A percentile compares a stretch with the other conserved stretches of the same genome.
Evolutionary conservation across 2,329 filamentous ascomycete species (phyloP).

Genomic region (Septoria linicola): DNA sequence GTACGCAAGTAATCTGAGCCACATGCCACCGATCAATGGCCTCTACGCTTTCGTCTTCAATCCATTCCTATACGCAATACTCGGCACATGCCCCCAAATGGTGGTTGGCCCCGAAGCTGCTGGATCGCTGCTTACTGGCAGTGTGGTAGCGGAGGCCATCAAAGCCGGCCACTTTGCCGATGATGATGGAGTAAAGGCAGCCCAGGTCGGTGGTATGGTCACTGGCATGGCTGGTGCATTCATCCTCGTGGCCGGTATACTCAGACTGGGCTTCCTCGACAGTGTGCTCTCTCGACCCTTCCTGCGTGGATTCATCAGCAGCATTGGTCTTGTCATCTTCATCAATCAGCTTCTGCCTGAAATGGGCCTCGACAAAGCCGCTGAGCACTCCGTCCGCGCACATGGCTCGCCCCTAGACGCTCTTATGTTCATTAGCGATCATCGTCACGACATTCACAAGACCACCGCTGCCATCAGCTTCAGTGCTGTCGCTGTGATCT

Average conservation of each 20-base stretch:
- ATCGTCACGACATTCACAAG: conserved; percentile 65
- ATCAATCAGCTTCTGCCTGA: conserved; percentile 94
- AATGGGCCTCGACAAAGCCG: conserved; percentile 69
- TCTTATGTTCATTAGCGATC: conserved; percentile 71
- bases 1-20: conserved; percentile 85
- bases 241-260: conserved; percentile 82
- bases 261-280: conserved; percentile 86
- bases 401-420: conserved; percentile 89
- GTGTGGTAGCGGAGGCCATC: conserved; percentile 76
- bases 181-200: conserved; percentile 69
- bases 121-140: conserved; percentile 84
- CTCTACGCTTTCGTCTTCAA: conserved; percentile 93
- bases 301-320: conserved; percentile 90
- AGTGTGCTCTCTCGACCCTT: conserved; percentile 93
- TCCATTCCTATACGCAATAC: conserved; percentile 82
- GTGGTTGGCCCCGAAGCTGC: conserved; percentile 93
- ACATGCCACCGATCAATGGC: conserved; percentile 89
- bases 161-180: conserved; percentile 64
- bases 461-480: conserved; percentile 76
- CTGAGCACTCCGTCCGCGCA: conserved; percentile 62
- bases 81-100: conserved; percentile 91
- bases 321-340: conserved; percentile 93
- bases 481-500: conserved; percentile 80
- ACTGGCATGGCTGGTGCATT: conserved; percentile 84
- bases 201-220: conserved; percentile 81